These are phyloP conservation scores for Dacryopinax primogenitus DNA, from an alignment of 768 basidiomycete species.

Conservation along the genomic window DNA sequence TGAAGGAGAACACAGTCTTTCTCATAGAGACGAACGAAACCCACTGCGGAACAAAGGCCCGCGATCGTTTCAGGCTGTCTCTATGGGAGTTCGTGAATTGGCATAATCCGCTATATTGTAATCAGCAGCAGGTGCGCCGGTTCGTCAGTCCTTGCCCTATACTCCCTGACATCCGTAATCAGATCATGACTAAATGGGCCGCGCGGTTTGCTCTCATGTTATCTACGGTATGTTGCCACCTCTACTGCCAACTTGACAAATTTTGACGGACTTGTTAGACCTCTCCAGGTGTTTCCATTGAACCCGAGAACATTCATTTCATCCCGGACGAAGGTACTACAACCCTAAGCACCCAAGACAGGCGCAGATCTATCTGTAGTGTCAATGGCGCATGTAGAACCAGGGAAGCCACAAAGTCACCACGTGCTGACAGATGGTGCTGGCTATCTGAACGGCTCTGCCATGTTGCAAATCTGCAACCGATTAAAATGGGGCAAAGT, in stretches of 20 bases:
- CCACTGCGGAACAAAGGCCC: neutral
- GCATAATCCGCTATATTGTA: slow-evolving; percentile 41
- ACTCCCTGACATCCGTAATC: neutral
- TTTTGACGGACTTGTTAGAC: slow-evolving; percentile 26
- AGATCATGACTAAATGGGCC: slow-evolving; percentile 54
- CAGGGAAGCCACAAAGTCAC: slow-evolving; percentile 17
- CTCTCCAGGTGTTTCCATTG: slow-evolving; percentile 40
- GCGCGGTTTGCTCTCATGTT: slow-evolving; percentile 49
- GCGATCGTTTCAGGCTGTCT: slow-evolving; percentile 19
- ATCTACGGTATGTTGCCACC: slow-evolving; percentile 32
- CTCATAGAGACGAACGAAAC: slow-evolving; percentile 43
- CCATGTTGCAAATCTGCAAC: slow-evolving; percentile 27
- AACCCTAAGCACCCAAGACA: no score
- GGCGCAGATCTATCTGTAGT: no score
- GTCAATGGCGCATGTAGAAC: slow-evolving; percentile 18
- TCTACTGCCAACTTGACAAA: neutral
- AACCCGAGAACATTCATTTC: slow-evolving; percentile 27
- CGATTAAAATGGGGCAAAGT: slow-evolving; percentile 29
- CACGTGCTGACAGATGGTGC: slow-evolving; percentile 44
- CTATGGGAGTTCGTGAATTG: slow-evolving; percentile 41
- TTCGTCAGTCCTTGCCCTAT: neutral
- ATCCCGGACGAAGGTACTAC: slow-evolving; percentile 40
- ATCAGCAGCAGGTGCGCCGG: slow-evolving; percentile 38
- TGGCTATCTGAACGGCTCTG: slow-evolving; percentile 35
- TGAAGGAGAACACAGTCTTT: slow-evolving; percentile 47